These are phyloP conservation scores for Lodderomyces beijingensis DNA, from an alignment of 1,139 yeast species.

Conservation along the genomic window DNA sequence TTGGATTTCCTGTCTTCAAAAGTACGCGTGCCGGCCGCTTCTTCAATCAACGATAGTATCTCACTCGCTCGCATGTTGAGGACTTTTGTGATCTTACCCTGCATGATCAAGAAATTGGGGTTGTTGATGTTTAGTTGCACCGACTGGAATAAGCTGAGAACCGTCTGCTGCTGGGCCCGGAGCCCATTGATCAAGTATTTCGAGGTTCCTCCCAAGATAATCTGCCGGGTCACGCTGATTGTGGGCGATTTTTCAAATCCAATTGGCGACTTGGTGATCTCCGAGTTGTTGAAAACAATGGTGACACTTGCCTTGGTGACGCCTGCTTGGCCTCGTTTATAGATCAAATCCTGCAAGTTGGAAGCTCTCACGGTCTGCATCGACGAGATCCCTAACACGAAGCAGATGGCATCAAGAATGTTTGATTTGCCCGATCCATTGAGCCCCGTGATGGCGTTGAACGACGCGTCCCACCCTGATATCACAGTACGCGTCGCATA, in stretches of 20 bases:
- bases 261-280: conserved; percentile 71
- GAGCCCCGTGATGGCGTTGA: conserved; percentile 95
- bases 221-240: conserved; percentile 89
- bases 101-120: conserved; percentile 97
- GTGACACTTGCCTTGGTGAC: conserved; percentile 96
- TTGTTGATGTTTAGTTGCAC: conserved; percentile 94
- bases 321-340: conserved; percentile 97
- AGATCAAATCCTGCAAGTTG: conserved; percentile 87
- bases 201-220: conserved; percentile 86
- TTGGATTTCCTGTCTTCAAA: conserved; percentile 91
- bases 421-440: conserved; percentile 98
- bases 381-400: conserved; percentile 94
- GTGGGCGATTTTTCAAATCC: conserved; percentile 79
- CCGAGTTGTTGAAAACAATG: conserved; percentile 86
- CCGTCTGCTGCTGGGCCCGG: conserved; percentile 93
- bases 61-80: conserved; percentile 94
- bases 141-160: conserved; percentile 83
- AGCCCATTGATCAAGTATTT: conserved; percentile 94
- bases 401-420: conserved; percentile 93
- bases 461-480: conserved; percentile 92
- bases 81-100: conserved; percentile 95
- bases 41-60: conserved; percentile 86
- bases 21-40: conserved; percentile 97
- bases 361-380: conserved; percentile 94
- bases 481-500: conserved; percentile 97